Evolutionary conservation across 306 rosid genomes (phyloP), one percentile per base, ranked within the genome.

Genomic region (Oemleria cerasiformis): DNA sequence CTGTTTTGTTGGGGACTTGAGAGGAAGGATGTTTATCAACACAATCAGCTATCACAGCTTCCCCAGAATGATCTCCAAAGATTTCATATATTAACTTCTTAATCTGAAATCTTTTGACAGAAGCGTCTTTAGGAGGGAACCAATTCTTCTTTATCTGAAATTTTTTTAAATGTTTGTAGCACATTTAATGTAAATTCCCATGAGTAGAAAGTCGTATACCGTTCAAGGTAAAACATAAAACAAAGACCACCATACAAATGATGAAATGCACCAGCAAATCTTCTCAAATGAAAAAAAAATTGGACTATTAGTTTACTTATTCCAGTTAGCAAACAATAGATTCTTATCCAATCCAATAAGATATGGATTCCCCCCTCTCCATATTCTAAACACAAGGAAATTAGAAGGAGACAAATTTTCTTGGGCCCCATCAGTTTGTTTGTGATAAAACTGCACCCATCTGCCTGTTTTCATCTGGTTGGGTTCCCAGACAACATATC

Each of bases 61-160:
- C 72, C 56, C 61, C 74, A 55, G 78, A 78, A 67, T 80, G 66
- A 78, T 66, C 75, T 71, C 76, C 61, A 65, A 72, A 70, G 79
- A 91, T 76, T 50, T 85, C 75, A 82, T 47, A 80, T 42, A 91
- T 79, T 77, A 91, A 66, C 68, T 80, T 82, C 58, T 74, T 79
- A 73, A 91, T 82, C 47, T 45, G 59, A 50, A 69, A 73, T 62
- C 92, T 83, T 77, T 88, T 91, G 41, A 74, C 82, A 78, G 97
- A 91, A 66, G 90, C 97, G 75, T 91, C 97, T 43, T 8, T 21
- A 8, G 95, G 88, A 70, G 65, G 90, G 73, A 91, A 91, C 97
- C 97, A 88, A 55, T 83, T 70, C 48, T 72, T 70, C 56, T 13
- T 88, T 74, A 88, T 79, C 92, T 86, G 95, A 54, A 73, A 81